phyloP scores from a whole-genome alignment of 768 basidiomycete genomes.

The Boletus rubropictus region DNA sequence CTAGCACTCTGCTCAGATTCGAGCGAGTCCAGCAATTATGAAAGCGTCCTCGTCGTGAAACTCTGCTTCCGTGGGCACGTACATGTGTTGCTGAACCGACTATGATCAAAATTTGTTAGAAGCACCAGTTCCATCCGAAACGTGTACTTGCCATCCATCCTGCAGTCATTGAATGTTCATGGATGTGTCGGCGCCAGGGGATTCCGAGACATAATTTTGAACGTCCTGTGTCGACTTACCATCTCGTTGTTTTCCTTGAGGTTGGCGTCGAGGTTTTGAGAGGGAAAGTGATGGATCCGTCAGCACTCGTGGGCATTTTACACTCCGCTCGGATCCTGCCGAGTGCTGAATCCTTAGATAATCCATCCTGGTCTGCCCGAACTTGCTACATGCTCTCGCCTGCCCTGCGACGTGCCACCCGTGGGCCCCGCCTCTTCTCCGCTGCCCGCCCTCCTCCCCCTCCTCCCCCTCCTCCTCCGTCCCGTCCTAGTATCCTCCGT shows the following conservation, averaged over 20 bases:
- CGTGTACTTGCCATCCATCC: conserved; percentile 51
- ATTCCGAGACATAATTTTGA: conserved; percentile 30
- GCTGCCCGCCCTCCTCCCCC: conserved; percentile 1
- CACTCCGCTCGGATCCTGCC: conserved; percentile 23
- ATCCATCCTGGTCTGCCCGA: background rate
- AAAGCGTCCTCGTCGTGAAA: conserved; percentile 37
- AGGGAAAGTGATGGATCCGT: background rate
- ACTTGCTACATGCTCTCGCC: background rate
- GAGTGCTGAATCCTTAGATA: conserved; percentile 4
- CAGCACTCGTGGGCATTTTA: background rate
- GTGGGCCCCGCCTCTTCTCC: conserved; percentile 15
- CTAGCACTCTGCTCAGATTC: conserved; percentile 36
- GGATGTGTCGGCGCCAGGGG: conserved; percentile 36
- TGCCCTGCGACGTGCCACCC: conserved; percentile 7
- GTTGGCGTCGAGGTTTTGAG: conserved; percentile 23
- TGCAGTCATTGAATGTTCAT: conserved; percentile 22
- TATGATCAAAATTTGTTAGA: conserved; percentile 20
- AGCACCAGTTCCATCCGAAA: conserved; percentile 31
- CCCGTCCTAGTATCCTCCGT: conserved; percentile 9
- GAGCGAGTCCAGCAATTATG: conserved; percentile 38
- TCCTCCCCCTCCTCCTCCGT: background rate
- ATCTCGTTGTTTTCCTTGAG: conserved; percentile 43
- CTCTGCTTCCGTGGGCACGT: conserved; percentile 34
- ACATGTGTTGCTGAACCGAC: conserved; percentile 20
- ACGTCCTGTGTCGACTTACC: conserved; percentile 40